Percentiles rank a stretch among this genome's conserved stretches.
phyloP scores from a whole-genome alignment of 1,284 basidiomycete species.

The Mycosarcoma mackinlayi region DNA sequence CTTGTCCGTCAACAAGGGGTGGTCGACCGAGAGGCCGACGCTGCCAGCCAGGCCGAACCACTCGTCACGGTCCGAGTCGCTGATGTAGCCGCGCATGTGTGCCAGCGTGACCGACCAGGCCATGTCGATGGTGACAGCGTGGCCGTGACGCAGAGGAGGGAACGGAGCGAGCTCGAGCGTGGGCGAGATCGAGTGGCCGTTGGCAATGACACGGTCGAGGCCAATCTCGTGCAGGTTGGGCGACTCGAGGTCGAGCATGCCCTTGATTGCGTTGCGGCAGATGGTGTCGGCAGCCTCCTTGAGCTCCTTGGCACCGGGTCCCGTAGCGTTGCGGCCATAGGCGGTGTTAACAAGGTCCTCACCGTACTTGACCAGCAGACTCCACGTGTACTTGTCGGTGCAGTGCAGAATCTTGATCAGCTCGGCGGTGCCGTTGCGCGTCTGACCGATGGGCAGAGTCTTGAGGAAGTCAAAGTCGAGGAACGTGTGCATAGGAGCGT shows the following conservation, averaged over 20 bases:
- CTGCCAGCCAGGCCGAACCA: slow-evolving; percentile 69
- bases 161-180: slow-evolving; percentile 69
- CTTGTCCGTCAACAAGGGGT: slow-evolving; percentile 69
- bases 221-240: slow-evolving; percentile 71
- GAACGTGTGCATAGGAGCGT: slow-evolving; percentile 71
- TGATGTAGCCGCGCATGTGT: slow-evolving; percentile 69
- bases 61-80: slow-evolving; percentile 70
- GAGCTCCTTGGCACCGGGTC: slow-evolving; percentile 67
- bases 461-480: slow-evolving; percentile 71
- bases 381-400: slow-evolving; percentile 70
- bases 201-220: slow-evolving; percentile 71
- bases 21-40: slow-evolving; percentile 71
- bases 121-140: slow-evolving; percentile 71
- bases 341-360: slow-evolving; percentile 70
- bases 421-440: slow-evolving; percentile 71
- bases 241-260: slow-evolving; percentile 71
- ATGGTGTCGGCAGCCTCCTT: slow-evolving; percentile 67
- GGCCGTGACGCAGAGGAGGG: slow-evolving; percentile 67
- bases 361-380: slow-evolving; percentile 70
- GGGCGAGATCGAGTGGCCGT: slow-evolving; percentile 71
- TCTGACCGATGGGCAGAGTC: slow-evolving; percentile 70
- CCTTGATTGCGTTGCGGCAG: slow-evolving; percentile 70
- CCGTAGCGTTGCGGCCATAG: slow-evolving; percentile 69
- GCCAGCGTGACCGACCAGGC: slow-evolving; percentile 70
- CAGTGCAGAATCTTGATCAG: slow-evolving; percentile 71